Evolutionary conservation across 768 basidiomycete genomes (phyloP).

Genomic region (Agaricus bisporus): DNA sequence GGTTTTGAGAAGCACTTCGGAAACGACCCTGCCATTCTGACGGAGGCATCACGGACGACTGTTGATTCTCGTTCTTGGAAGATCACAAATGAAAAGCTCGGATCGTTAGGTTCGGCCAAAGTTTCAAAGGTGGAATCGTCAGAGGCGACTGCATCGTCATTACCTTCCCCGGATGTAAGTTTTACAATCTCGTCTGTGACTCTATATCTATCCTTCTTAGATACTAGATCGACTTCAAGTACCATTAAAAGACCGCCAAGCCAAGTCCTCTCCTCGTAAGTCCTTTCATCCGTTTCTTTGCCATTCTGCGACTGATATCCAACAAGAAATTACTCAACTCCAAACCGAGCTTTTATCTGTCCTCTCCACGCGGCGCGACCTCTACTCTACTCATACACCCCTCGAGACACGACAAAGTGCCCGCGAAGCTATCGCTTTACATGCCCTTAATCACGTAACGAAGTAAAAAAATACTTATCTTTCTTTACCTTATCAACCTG

Average conservation of each 20-base stretch:
- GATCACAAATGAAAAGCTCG: conserved; percentile 37
- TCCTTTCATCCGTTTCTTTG: background rate
- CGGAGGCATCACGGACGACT: conserved; percentile 40
- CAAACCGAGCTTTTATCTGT: conserved; percentile 66
- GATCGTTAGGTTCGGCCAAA: conserved; percentile 54
- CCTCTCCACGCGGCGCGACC: conserved; percentile 64
- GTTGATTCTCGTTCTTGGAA: conserved; percentile 58
- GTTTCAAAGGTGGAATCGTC: conserved; percentile 42
- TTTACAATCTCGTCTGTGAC: background rate
- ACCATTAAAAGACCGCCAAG: conserved; percentile 49
- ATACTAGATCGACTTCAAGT: conserved; percentile 50
- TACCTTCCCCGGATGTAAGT: conserved; percentile 26
- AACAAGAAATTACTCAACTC: conserved; percentile 37
- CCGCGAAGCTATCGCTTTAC: conserved; percentile 69
- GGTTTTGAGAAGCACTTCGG: conserved; percentile 77
- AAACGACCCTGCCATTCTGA: conserved; percentile 41
- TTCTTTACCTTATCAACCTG: background rate
- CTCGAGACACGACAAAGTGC: conserved; percentile 56
- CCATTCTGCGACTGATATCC: conserved; percentile 16
- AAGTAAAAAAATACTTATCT: conserved; percentile 48
- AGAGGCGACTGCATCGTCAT: conserved; percentile 20
- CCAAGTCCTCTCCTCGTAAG: conserved; percentile 48
- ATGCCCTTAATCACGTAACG: conserved; percentile 83
- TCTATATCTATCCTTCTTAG: conserved; percentile 24
- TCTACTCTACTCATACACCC: conserved; percentile 66